These are phyloP conservation scores for Sonneratia alba DNA, from an alignment of 345 rosid species.

Conservation along the genomic window DNA sequence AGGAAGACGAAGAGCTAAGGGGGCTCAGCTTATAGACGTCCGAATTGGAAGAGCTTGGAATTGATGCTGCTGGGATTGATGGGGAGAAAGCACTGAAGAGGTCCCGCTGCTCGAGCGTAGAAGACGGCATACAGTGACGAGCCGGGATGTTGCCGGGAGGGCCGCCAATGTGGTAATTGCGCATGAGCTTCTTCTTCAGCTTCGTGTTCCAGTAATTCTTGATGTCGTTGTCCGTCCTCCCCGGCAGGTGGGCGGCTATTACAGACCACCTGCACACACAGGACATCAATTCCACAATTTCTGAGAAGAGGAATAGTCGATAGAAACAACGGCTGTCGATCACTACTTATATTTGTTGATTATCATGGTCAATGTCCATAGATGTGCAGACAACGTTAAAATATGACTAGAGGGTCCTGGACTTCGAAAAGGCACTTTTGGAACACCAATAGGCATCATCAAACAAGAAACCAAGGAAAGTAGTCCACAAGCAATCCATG, in stretches of 20 bases:
- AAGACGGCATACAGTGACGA: not conserved
- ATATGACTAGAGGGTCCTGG: no score
- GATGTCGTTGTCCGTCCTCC: slow-evolving; percentile 87
- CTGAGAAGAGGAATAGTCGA: not conserved
- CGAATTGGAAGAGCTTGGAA: slow-evolving; percentile 11
- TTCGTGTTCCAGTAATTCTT: slow-evolving; percentile 94
- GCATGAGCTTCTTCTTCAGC: slow-evolving; percentile 74
- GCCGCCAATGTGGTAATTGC: slow-evolving; percentile 11
- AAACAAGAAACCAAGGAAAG: not conserved
- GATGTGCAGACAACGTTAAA: not conserved
- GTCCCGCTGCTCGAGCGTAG: slow-evolving; percentile 16
- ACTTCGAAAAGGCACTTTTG: no score
- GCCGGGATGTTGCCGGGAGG: slow-evolving; percentile 3
- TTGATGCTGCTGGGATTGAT: not conserved
- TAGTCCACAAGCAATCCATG: not conserved
- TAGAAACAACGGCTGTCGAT: no score
- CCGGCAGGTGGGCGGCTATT: slow-evolving; percentile 81
- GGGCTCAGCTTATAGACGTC: slow-evolving; percentile 16
- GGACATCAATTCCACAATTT: not conserved
- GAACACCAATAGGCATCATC: no score
- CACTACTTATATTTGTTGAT: no score
- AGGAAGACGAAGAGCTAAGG: slow-evolving; percentile 8
- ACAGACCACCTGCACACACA: slow-evolving; percentile 58
- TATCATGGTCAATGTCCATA: not conserved
- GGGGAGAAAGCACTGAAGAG: slow-evolving; percentile 17